Evolutionary conservation across 805 yeast species (phyloP), one percentile per base, ranked within the genome.

Genomic region (Candida insectorum): DNA sequence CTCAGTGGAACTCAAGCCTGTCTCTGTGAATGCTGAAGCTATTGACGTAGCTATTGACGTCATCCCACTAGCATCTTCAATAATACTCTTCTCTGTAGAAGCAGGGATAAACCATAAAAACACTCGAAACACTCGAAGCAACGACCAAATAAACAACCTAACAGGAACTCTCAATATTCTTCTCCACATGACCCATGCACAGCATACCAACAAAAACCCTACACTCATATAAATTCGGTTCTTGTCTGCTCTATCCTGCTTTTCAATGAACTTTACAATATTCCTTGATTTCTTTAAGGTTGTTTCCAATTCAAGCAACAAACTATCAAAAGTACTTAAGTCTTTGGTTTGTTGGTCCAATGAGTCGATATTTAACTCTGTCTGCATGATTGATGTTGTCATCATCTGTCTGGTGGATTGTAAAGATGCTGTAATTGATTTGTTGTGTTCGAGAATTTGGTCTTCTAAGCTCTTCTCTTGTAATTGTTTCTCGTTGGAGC

Each of bases 241-340:
- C 36, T 73, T 63, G 41, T 75, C 80, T 4, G 59, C 53, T 33
- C 62, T 58, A 43, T 75, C 77, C 33, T 75, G 71, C 43, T 69
- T 71, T 40, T 75, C 77, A 26, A 75, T 74, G 30, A 69, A 63
- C 41, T 60, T 63, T 25, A 75, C 77, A 25, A 75, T 60, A 16
- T 62, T 62, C 28, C 60, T 63, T 1, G 78, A 69, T 33, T 56
- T 64, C 30, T 53, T 44, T 23, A 75, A 48, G 6, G 74, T 48
- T 24, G 56, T 60, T 15, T 60, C 62, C 48, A 75, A 69, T 13
- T 54, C 56, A 9, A 52, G 34, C 43, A 71, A 64, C 31, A 65
- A 63, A 10, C 62, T 62, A 34, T 74, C 66, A 35, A 74, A 54
- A 7, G 49, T 44, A 9, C 52, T 35, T 35, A 75, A 51, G 24